Conservation (phyloP, 495 filamentous ascomycete species). For the Rostrohypoxylon terebratum region DNA sequence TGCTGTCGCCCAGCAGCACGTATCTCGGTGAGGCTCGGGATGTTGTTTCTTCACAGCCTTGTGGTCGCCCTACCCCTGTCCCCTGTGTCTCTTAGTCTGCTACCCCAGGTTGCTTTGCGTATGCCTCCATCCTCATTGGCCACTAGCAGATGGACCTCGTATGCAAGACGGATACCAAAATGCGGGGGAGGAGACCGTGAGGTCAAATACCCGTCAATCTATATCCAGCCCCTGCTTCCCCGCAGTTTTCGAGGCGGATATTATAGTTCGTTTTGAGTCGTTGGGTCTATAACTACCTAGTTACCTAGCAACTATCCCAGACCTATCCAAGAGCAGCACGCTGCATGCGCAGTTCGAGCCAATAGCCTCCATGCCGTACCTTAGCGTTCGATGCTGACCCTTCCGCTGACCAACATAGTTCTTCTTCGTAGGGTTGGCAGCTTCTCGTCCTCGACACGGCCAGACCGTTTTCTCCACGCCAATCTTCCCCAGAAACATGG, state of each 20-base stretch:
- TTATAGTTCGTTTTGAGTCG: constrained; percentile 37
- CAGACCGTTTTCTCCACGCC: neutral
- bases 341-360: constrained; percentile 36
- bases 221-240: constrained; percentile 38
- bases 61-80: constrained; percentile 37
- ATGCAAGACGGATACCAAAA: constrained; percentile 39
- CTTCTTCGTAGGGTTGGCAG: constrained; percentile 19
- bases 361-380: constrained; percentile 41
- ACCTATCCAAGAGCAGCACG: constrained; percentile 32
- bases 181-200: constrained; percentile 42
- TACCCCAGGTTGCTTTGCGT: constrained; percentile 22
- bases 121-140: constrained; percentile 26
- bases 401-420: constrained; percentile 10
- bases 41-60: constrained; percentile 42
- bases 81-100: neutral
- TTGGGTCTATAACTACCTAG: constrained; percentile 18
- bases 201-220: constrained; percentile 45
- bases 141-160: constrained; percentile 47
- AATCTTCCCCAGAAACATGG: constrained; percentile 3
- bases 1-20: constrained; percentile 33
- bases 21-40: constrained; percentile 52
- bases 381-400: constrained; percentile 26
- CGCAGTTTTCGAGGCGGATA: constrained; percentile 39
- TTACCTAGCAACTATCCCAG: too few relatives aligned
- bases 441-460: constrained; percentile 19